phyloP scores from a whole-genome alignment of 1,139 yeast species.

The Lodderomyces margitis region DNA sequence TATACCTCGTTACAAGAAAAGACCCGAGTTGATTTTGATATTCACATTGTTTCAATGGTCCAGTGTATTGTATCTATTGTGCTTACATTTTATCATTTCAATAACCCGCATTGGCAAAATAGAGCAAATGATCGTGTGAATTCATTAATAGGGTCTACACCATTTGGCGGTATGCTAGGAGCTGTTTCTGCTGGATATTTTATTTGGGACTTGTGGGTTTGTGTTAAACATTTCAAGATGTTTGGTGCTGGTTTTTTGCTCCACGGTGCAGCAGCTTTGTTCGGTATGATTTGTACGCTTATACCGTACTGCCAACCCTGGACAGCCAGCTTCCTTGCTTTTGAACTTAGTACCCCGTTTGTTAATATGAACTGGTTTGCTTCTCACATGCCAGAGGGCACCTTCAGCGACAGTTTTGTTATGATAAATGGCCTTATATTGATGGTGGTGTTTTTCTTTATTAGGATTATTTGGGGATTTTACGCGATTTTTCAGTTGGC shows the following conservation, averaged over 20 bases:
- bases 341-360: constrained; percentile 92
- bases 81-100: constrained; percentile 58
- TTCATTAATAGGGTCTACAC: constrained; percentile 61
- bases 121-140: constrained; percentile 40
- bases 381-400: constrained; percentile 62
- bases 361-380: constrained; percentile 92
- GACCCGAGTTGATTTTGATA: constrained; percentile 70
- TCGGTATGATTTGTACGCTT: constrained; percentile 61
- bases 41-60: constrained; percentile 85
- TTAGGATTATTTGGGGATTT: constrained; percentile 88
- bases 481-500: constrained; percentile 60
- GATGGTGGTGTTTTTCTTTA: constrained; percentile 67
- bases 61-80: constrained; percentile 65
- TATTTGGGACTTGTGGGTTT: constrained; percentile 80
- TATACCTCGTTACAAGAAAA: constrained; percentile 49
- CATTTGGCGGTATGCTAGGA: constrained; percentile 70
- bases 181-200: constrained; percentile 83
- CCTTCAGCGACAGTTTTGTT: constrained; percentile 52
- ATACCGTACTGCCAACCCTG: constrained; percentile 63
- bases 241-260: constrained; percentile 83
- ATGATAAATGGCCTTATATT: constrained; percentile 69
- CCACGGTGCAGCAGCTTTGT: constrained; percentile 82
- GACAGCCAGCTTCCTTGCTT: constrained; percentile 78
- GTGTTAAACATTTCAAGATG: constrained; percentile 54
- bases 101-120: constrained; percentile 45